Conservation (phyloP, 1,284 basidiomycete genomes). For the Fomitiporia mediterranea region DNA sequence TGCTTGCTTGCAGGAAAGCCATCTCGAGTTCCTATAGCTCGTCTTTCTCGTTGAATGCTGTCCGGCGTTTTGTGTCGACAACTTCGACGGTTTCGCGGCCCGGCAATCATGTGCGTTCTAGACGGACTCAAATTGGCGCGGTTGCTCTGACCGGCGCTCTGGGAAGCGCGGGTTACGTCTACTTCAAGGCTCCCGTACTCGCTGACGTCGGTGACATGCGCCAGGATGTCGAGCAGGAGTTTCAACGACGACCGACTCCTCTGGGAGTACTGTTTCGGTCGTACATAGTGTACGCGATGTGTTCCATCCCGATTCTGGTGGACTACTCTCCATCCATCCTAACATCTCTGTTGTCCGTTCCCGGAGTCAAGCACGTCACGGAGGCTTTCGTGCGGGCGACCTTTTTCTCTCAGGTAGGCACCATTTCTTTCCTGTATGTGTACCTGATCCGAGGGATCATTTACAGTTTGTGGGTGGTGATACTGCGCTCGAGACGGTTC, state of each 20-base stretch:
- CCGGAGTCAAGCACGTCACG: conserved; percentile 61
- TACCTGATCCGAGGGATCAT: background rate
- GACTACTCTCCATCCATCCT: conserved; percentile 76
- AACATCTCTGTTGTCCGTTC: conserved; percentile 53
- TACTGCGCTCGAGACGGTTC: conserved; percentile 64
- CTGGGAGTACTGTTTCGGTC: conserved; percentile 53
- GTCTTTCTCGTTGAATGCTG: too few relatives aligned
- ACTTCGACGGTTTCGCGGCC: background rate
- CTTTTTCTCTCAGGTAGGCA: conserved; percentile 76
- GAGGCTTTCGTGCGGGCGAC: conserved; percentile 73
- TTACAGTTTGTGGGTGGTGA: conserved; percentile 84
- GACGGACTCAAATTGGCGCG: too few relatives aligned
- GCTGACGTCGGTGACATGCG: too few relatives aligned
- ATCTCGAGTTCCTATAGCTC: too few relatives aligned
- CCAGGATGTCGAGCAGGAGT: background rate
- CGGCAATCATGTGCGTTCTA: background rate
- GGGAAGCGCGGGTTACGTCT: background rate
- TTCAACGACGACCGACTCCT: conserved; percentile 18
- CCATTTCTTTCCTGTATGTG: background rate
- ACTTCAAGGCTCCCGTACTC: background rate
- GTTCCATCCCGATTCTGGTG: conserved; percentile 72
- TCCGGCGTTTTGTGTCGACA: too few relatives aligned
- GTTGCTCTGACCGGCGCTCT: conserved; percentile 1
- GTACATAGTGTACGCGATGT: conserved; percentile 79
- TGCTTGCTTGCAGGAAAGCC: too few relatives aligned